phyloP scores from a whole-genome alignment of 495 filamentous ascomycete genomes.

The Aspergillus coremiiformis region DNA sequence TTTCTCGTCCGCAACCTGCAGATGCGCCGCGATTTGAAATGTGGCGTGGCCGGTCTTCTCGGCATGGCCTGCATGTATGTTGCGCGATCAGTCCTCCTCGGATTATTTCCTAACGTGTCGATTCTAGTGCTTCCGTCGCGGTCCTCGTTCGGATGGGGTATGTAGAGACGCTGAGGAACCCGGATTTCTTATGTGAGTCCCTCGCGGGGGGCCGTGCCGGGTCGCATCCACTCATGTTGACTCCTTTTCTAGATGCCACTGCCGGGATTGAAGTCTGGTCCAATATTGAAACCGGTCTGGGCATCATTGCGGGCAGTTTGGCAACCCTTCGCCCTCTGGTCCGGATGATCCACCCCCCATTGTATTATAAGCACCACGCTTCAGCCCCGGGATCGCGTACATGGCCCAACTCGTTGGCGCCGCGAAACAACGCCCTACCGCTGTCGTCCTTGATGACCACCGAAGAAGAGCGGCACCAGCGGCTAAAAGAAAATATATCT shows the following conservation, averaged over 20 bases:
- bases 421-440: neutral
- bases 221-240: too few relatives aligned
- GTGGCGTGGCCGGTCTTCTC: slow-evolving; percentile 10
- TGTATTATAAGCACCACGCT: neutral
- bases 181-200: slow-evolving; percentile 16
- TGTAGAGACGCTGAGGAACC: slow-evolving; percentile 8
- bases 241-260: slow-evolving; percentile 7
- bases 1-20: slow-evolving; percentile 14
- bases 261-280: slow-evolving; percentile 19
- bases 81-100: neutral
- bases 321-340: slow-evolving; percentile 25
- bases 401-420: neutral
- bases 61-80: slow-evolving; percentile 20
- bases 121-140: slow-evolving; percentile 13
- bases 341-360: neutral
- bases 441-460: neutral
- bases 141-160: slow-evolving; percentile 18
- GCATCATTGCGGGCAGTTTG: slow-evolving; percentile 22
- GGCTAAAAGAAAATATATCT: neutral
- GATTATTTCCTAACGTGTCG: neutral
- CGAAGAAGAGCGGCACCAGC: neutral
- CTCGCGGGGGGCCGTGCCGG: too few relatives aligned
- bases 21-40: slow-evolving; percentile 15
- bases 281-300: slow-evolving; percentile 18
- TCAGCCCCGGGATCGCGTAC: neutral